Evolutionary conservation across 345 rosid genomes (phyloP).

Genomic region (Brassica rapa): DNA sequence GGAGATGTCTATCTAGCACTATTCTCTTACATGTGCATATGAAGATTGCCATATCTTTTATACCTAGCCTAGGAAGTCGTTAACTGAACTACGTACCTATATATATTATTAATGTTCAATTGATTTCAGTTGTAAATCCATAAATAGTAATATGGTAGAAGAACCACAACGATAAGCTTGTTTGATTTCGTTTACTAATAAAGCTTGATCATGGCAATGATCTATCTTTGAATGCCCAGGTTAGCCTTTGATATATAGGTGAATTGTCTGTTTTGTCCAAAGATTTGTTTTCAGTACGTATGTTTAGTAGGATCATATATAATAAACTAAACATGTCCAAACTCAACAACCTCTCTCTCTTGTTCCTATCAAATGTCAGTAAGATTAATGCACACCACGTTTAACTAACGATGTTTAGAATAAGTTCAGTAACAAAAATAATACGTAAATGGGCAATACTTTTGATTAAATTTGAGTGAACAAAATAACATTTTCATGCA

Average conservation of each 20-base stretch:
- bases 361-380: background rate
- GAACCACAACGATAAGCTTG: background rate
- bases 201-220: background rate
- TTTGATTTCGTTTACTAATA: background rate
- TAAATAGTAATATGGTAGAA: background rate
- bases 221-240: background rate
- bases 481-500: background rate
- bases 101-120: background rate
- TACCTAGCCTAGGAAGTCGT: background rate
- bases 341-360: background rate
- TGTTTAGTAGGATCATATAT: background rate
- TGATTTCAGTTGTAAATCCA: background rate
- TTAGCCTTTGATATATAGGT: background rate
- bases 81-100: background rate
- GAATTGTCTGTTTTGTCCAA: background rate
- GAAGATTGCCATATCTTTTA: background rate
- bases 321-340: background rate
- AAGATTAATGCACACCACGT: slow-evolving; percentile 3
- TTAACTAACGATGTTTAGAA: background rate
- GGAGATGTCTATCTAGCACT: background rate
- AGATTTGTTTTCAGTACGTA: background rate
- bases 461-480: background rate
- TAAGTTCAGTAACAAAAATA: background rate
- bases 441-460: background rate
- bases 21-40: background rate